Percentiles rank a stretch among this genome's conserved stretches.
These are phyloP conservation scores for Penicillium egyptiacum DNA, from an alignment of 495 filamentous ascomycete species.

Conservation along the genomic window DNA sequence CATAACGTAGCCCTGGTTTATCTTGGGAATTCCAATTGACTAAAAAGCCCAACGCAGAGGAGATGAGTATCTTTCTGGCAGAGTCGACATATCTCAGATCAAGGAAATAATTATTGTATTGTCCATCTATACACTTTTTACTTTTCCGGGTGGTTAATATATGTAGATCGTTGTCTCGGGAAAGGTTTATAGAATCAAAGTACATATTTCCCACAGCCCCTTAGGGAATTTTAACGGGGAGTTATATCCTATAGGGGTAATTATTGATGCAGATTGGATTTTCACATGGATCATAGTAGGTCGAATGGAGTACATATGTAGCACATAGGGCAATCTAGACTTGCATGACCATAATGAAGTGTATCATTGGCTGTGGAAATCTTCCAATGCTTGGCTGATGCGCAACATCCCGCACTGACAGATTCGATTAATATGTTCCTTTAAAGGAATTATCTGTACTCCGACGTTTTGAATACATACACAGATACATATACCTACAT, in stretches of 20 bases:
- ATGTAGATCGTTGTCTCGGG: neutral
- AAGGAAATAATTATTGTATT: neutral
- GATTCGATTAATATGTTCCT: neutral
- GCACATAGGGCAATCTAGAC: neutral
- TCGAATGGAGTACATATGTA: neutral
- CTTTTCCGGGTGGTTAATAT: neutral
- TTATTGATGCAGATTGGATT: too few species aligned
- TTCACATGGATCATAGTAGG: neutral
- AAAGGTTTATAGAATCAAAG: neutral
- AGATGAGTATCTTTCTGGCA: neutral
- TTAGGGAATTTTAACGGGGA: neutral
- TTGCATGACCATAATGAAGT: conserved; percentile 1
- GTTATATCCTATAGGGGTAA: neutral
- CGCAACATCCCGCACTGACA: conserved; percentile 3
- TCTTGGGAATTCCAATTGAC: neutral
- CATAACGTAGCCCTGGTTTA: too few species aligned
- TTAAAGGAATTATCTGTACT: neutral
- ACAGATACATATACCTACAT: neutral
- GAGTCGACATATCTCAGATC: neutral
- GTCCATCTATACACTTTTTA: neutral
- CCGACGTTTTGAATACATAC: too few species aligned
- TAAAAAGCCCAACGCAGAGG: neutral
- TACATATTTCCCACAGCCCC: neutral
- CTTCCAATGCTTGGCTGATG: conserved; percentile 1
- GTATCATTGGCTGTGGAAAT: conserved; percentile 1